Conservation (phyloP, 2,329 filamentous ascomycete genomes). For the Coleophoma eucalyptorum region DNA sequence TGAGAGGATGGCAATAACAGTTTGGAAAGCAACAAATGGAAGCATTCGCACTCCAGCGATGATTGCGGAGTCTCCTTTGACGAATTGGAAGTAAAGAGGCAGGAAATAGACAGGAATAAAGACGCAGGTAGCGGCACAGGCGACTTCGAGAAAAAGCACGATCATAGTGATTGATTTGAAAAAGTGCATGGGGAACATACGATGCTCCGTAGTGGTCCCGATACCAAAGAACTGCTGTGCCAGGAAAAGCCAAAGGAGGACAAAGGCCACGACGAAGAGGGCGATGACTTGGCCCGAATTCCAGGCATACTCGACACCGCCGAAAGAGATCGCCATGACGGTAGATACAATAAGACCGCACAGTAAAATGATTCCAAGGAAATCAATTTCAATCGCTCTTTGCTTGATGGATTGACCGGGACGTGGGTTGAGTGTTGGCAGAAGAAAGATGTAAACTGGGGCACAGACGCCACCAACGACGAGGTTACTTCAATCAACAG, state of each 20-base stretch:
- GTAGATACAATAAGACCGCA: slow-evolving; percentile 27
- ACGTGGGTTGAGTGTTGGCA: slow-evolving; percentile 33
- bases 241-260: slow-evolving; percentile 17
- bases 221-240: slow-evolving; percentile 21
- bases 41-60: slow-evolving; percentile 35
- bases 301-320: slow-evolving; percentile 27
- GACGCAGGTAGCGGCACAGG: slow-evolving; percentile 5
- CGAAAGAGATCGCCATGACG: slow-evolving; percentile 30
- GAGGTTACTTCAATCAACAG: slow-evolving; percentile 40
- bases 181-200: slow-evolving; percentile 26
- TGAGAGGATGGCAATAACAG: slow-evolving; percentile 28
- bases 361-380: slow-evolving; percentile 24
- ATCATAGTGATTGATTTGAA: slow-evolving; percentile 30
- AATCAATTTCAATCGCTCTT: slow-evolving; percentile 21
- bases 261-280: slow-evolving; percentile 28
- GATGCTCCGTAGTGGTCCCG: slow-evolving; percentile 17
- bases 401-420: slow-evolving; percentile 17
- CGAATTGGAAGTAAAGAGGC: slow-evolving; percentile 48
- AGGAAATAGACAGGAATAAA: slow-evolving; percentile 30
- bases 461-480: slow-evolving; percentile 37
- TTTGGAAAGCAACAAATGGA: slow-evolving; percentile 30
- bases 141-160: background rate
- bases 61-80: slow-evolving; percentile 42
- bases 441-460: slow-evolving; percentile 37
- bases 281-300: slow-evolving; percentile 21